These are phyloP conservation scores for Scheffersomyces quercinus DNA, from an alignment of 1,139 yeast species.

Conservation along the genomic window DNA sequence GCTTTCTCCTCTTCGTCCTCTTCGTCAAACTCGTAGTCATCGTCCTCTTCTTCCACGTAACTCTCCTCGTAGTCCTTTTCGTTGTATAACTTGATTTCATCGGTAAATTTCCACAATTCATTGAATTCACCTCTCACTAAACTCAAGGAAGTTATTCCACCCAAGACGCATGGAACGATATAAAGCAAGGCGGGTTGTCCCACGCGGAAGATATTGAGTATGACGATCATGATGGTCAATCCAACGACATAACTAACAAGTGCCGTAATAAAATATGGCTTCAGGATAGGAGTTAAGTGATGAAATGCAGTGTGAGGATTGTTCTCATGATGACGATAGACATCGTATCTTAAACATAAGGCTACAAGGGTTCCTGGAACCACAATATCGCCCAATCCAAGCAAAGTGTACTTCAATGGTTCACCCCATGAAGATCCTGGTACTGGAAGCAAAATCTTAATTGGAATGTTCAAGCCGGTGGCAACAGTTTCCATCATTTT, in stretches of 20 bases:
- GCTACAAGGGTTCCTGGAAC: conserved; percentile 56
- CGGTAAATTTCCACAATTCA: conserved; percentile 31
- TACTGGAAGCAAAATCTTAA: conserved; percentile 52
- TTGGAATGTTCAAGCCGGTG: conserved; percentile 53
- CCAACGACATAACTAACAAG: conserved; percentile 48
- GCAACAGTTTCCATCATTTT: conserved; percentile 68
- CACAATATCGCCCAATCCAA: conserved; percentile 65
- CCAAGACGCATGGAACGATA: conserved; percentile 53
- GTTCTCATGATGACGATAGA: conserved; percentile 33
- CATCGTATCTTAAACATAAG: conserved; percentile 53
- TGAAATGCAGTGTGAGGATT: conserved; percentile 34
- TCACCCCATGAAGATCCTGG: conserved; percentile 3
- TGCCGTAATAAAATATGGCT: conserved; percentile 47
- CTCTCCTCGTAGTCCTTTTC: conserved; percentile 9
- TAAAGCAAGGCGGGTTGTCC: conserved; percentile 74
- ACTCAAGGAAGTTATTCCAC: conserved; percentile 33
- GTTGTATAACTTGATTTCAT: conserved; percentile 16
- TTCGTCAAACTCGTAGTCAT: conserved; percentile 14
- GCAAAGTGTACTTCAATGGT: conserved; percentile 17
- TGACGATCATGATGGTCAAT: conserved; percentile 41
- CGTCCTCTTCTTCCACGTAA: conserved; percentile 27
- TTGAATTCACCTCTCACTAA: conserved; percentile 39
- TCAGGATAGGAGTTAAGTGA: conserved; percentile 35
- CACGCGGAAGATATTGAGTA: conserved; percentile 33
- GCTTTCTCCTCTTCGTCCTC: conserved; percentile 17